Base-by-base conservation (phyloP, 306 rosid species). In the Dalbergia cultrata region DNA sequence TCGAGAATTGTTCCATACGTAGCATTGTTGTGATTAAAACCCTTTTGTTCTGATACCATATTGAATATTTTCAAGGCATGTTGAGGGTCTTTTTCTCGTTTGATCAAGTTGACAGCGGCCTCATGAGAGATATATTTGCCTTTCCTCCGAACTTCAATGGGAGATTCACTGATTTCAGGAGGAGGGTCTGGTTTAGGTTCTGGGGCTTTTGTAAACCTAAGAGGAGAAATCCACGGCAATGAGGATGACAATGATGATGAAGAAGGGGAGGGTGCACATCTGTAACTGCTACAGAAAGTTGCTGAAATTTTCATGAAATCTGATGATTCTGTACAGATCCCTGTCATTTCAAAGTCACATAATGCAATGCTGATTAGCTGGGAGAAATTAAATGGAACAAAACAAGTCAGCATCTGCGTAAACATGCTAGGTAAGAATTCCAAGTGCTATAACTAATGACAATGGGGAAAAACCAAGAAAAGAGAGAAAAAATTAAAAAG, bases 71-170 rank as follows among this genome's bases (percentile, higher is more conserved):
- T 89, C 78, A 92, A 83, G 8, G 97, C 98, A 64, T 81, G 91
- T 21, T 89, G 95, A 9, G 97, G 98, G 82, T 95, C 94, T 75
- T 83, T 92, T 83, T 85, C 95, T n/a, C 88, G 90, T 80, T 87
- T 91, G 72, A 95, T 95, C 75, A 91, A 81, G 78, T 69, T 72
- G 44, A 92, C 83, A 43, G 94, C 93, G 50, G 78, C 50, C 45
- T 90, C 90, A 14, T 92, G 97, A 62, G 97, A 87, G 45, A 92
- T 69, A 58, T 74, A 91, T 33, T 83, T 90, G 50, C 64, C 13
- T 69, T 91, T 93, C 80, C 77, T 87, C 76, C 56, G 78, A 70
- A 49, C 12, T 76, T 81, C 86, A 7, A n/a, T 50, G 14, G 70
- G 22, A 44, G 74, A 31, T 6, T 45, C 22, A 41, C 33, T 43